Percentiles rank a stretch among this genome's conserved stretches.
These are phyloP conservation scores for Stipa capillata DNA, from an alignment of 176 grass and related monocot species.

Conservation along the genomic window DNA sequence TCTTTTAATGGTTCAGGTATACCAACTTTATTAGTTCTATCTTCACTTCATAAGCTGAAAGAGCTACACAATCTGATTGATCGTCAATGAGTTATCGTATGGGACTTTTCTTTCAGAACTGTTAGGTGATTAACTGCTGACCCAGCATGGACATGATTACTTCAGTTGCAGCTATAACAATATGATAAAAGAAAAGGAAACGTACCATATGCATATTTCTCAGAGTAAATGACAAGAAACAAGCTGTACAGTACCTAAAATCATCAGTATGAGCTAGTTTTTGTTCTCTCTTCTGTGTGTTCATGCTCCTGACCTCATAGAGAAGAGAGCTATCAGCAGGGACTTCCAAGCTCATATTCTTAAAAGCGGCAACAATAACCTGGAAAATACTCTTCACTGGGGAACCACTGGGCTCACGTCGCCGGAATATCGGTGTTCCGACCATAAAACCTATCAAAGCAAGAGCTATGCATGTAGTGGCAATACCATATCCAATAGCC, in stretches of 20 bases:
- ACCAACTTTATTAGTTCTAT: background rate
- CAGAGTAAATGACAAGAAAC: background rate
- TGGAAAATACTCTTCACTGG: constrained; percentile 43
- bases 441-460: constrained; percentile 40
- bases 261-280: constrained; percentile 49
- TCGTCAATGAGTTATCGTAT: background rate
- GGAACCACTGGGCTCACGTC: constrained; percentile 25
- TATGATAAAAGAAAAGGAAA: background rate
- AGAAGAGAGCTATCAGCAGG: constrained; percentile 36
- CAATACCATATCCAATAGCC: constrained; percentile 52
- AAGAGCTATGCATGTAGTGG: constrained; percentile 29
- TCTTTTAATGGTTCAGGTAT: background rate
- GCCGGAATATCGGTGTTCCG: constrained; percentile 33
- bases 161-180: background rate
- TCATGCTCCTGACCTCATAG: constrained; percentile 33
- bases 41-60: background rate
- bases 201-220: background rate
- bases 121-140: background rate
- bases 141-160: background rate
- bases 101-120: background rate
- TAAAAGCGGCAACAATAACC: constrained; percentile 45
- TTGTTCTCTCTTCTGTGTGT: background rate
- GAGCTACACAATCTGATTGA: too few relatives aligned
- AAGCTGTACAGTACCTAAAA: constrained; percentile 28
- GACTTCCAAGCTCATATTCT: constrained; percentile 31